Evolutionary conservation across 345 rosid species (phyloP), one percentile per base, ranked within the genome.

Genomic region (Syzygium aqueum): DNA sequence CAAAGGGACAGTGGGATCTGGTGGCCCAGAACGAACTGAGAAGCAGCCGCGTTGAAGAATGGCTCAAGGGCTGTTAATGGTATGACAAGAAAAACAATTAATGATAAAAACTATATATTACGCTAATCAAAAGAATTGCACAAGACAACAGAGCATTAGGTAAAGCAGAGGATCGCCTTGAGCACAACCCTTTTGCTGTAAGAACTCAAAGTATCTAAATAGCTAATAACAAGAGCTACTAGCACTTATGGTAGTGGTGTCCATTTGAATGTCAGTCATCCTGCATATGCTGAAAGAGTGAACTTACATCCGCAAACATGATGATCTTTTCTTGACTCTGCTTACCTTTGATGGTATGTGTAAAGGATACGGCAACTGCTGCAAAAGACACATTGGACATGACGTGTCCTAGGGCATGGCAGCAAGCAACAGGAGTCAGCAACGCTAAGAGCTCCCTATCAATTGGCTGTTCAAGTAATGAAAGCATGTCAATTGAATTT

Each of bases 331-430:
- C 43, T 73, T 33, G 49, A 33, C 46, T 19, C 80, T 33, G 49
- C 46, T 6, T 87, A 95, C 99, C 99, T 95, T 97, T 96, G 90
- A 96, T 78, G 53, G 99, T 97, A 91, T 96, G 99, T 51, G 99
- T 94, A 93, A 97, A 97, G 77, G 99, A 97, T 89, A 97, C 99
- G 57, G 99, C 99, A 85, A 97, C 99, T 11, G 99, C 99, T 6
- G 99, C 99, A 85, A 97, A 96, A 16, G 99, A 96, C 86, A 97
- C 97, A 59, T 97, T 97, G 91, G 96, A 94, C 30, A 96, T 97
- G 65, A 97, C 98, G 90, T 97, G 99, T 22, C 99, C 99, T 12
- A 97, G 10, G 17, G 98, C 99, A 86, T 97, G 99, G 92, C 99
- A 97, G 12, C 91, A 92, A 33, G 99, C 98, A 85, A 97, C 98